Percentiles rank a stretch among this genome's conserved stretches.
Conservation (phyloP, 108 stramenopile species). For the Skeletonema tropicum region DNA sequence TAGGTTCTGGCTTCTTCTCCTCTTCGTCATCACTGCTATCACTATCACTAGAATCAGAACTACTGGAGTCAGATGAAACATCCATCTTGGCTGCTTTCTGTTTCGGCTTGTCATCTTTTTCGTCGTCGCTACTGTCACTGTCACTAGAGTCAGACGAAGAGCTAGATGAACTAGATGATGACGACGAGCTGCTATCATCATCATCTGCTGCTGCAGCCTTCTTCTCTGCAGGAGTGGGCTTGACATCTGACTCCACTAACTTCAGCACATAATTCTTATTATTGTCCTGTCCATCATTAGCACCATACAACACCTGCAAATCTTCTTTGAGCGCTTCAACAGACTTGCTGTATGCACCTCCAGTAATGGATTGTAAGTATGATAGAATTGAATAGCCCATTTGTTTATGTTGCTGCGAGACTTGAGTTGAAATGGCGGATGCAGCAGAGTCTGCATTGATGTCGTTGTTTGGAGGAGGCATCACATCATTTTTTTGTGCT, state of each 20-base stretch:
- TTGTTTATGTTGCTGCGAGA: slow-evolving; percentile 37
- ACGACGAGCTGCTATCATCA: slow-evolving; percentile 15
- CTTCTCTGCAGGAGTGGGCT: not conserved
- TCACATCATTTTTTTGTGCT: not conserved
- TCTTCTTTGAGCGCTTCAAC: slow-evolving; percentile 38
- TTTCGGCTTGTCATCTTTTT: not conserved
- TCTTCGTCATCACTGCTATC: slow-evolving; percentile 19
- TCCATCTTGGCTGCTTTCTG: slow-evolving; percentile 23
- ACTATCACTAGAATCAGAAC: not conserved
- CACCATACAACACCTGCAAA: slow-evolving; percentile 45
- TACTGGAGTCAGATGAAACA: slow-evolving; percentile 3
- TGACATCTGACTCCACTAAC: slow-evolving; percentile 15
- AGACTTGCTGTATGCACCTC: slow-evolving; percentile 24
- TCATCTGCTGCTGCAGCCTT: not conserved
- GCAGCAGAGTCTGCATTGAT: not conserved
- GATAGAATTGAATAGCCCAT: slow-evolving; percentile 45
- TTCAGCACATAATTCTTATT: slow-evolving; percentile 24
- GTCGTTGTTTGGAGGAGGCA: not conserved
- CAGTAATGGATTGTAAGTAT: slow-evolving; percentile 37
- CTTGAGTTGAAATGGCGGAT: slow-evolving; percentile 13
- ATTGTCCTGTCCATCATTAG: not conserved
- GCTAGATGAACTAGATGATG: slow-evolving; percentile 31
- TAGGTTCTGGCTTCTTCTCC: slow-evolving; percentile 3
- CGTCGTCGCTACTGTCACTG: slow-evolving; percentile 10
- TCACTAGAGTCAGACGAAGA: slow-evolving; percentile 16